Evolutionary conservation across 2,329 filamentous ascomycete species (phyloP), one percentile per base, ranked within the genome.

Genomic region (Verticillium klebahnii): DNA sequence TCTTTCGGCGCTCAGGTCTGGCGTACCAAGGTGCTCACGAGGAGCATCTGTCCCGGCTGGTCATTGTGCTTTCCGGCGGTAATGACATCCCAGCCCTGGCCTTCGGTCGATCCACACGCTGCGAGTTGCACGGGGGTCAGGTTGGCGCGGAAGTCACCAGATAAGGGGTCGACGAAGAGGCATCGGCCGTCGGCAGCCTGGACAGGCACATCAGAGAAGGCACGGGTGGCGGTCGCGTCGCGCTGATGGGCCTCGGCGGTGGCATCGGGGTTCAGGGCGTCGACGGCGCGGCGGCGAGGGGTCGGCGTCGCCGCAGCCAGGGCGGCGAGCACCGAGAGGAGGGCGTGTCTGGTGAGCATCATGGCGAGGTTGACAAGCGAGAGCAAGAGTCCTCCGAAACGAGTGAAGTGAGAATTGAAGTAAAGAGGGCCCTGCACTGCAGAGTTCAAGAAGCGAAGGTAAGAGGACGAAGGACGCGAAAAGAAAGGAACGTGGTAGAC

Each of bases 11-110:
- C 7, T 17, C 15, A 36, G 5, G 31, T 14, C 34, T 36, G 39
- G 68, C 73, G 63, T 66, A 79, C 78, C 66, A 84, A 70, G 3
- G 81, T 82, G 74, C 79, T 86, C 54, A 86, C 84, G 40, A 87
- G 67, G 57, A 86, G 74, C 67, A 80, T 78, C 5, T 78, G 76
- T 39, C 77, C 75, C 45, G 74, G 67, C 36, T 72, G 74, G 66
- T 83, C 71, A 64, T 82, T 82, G 68, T 86, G 84, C 66, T 78
- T 77, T 25, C 83, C 84, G 7, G 73, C 69, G 0, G 80, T 82
- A 64, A 82, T 78, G 66, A 81, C 67, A 60, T 82, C 79, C 77
- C 77, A 82, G n/a, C 73, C 73, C 64, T 81, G 77, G 8, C 76
- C 78, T 32, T 75, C 71, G 9, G 73, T 77, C 39, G 72, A 72